These are phyloP conservation scores for Tuber calosporum DNA, from an alignment of 495 filamentous ascomycete species.

Conservation along the genomic window DNA sequence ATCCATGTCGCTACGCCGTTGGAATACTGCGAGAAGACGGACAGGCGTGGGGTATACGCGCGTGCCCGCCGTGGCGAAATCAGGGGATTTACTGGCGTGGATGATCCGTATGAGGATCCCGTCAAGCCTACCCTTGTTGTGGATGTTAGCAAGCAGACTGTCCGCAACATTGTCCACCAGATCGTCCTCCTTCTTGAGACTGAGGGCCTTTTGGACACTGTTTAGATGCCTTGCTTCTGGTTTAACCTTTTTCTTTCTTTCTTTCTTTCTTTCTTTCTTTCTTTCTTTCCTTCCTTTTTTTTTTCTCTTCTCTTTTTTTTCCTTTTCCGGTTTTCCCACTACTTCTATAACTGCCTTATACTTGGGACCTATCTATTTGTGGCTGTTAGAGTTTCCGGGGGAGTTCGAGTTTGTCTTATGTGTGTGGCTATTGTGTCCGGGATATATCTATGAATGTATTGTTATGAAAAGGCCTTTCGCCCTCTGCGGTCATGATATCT, in stretches of 20 bases:
- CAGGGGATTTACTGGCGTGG: conserved; percentile 96
- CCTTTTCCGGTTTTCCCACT: not conserved
- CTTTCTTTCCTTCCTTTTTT: not conserved
- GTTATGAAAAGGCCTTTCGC: not conserved
- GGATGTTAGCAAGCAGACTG: conserved; percentile 73
- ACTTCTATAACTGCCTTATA: not conserved
- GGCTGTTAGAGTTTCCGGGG: not conserved
- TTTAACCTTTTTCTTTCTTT: not conserved
- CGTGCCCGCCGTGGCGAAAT: conserved; percentile 84
- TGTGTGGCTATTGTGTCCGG: not conserved
- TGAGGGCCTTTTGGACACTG: conserved; percentile 65
- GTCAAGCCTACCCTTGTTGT: conserved; percentile 75
- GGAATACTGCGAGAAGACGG: conserved; percentile 87
- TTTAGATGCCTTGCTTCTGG: conserved; percentile 12
- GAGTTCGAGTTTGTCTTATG: not conserved
- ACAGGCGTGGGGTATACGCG: conserved; percentile 84
- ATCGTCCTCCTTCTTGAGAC: conserved; percentile 89
- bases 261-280: no score
- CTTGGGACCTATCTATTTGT: not conserved
- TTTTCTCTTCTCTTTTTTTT: not conserved
- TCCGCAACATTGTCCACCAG: conserved; percentile 92
- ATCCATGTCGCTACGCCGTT: conserved; percentile 90
- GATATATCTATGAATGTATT: not conserved
- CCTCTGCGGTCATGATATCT: not conserved
- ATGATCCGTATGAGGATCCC: conserved; percentile 91